These are phyloP conservation scores for Coniochaeta sp. DNA, from an alignment of 2,329 filamentous ascomycete species.

Conservation along the genomic window DNA sequence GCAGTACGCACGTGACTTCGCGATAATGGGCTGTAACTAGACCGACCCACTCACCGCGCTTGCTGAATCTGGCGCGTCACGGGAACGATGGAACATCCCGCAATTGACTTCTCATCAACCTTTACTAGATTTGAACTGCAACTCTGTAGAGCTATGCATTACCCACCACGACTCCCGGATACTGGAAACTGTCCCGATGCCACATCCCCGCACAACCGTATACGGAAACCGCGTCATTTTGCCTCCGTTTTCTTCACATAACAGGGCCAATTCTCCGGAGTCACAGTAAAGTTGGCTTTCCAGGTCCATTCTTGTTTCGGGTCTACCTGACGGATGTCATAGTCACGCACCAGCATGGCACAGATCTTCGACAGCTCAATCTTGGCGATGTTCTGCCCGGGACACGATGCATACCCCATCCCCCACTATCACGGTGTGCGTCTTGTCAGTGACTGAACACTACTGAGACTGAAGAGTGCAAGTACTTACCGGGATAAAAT, in stretches of 20 bases:
- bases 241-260: constrained; percentile 11
- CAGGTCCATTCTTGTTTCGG: constrained; percentile 10
- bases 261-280: constrained; percentile 11
- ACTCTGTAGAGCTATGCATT: too few species aligned
- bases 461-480: too few species aligned
- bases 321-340: constrained; percentile 11
- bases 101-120: too few species aligned
- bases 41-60: too few species aligned
- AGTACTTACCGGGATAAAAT: constrained; percentile 13
- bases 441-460: neutral
- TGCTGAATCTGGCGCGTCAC: too few species aligned
- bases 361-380: constrained; percentile 15
- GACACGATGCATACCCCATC: constrained; percentile 12
- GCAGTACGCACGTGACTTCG: neutral
- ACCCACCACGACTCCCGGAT: too few species aligned
- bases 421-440: constrained; percentile 10
- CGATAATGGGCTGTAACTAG: too few species aligned
- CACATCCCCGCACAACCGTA: too few species aligned
- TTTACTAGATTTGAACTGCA: too few species aligned
- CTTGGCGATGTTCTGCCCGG: constrained; percentile 13
- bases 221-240: too few species aligned
- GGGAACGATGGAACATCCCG: too few species aligned
- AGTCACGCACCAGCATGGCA: constrained; percentile 12
- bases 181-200: too few species aligned
- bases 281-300: constrained; percentile 8